Percentiles rank a stretch among this genome's conserved stretches.
Conservation (phyloP, 1,284 basidiomycete species). For the Ustilago loliicola region DNA sequence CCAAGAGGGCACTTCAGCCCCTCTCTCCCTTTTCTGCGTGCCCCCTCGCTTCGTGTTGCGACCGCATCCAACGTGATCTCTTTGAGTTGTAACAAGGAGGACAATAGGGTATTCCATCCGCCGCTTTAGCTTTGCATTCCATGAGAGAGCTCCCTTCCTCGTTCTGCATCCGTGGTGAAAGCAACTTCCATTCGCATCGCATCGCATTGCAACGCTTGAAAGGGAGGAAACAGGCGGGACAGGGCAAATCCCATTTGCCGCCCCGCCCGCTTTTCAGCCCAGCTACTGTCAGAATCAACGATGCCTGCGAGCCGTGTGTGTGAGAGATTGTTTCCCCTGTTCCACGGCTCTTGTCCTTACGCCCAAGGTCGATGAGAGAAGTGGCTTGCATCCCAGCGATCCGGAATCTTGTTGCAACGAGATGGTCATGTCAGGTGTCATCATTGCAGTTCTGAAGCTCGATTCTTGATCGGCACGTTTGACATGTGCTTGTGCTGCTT, state of each 20-base stretch:
- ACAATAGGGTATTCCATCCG: background rate
- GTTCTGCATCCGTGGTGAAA: background rate
- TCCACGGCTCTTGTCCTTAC: background rate
- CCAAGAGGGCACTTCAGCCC: conserved; percentile 5
- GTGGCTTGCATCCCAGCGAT: conserved; percentile 7
- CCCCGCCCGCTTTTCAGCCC: conserved; percentile 8
- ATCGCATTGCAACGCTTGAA: background rate
- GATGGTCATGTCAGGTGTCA: conserved; percentile 13
- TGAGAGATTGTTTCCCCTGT: conserved; percentile 1
- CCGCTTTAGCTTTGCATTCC: conserved; percentile 2
- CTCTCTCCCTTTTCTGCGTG: background rate
- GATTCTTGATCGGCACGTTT: background rate
- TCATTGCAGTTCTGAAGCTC: conserved; percentile 13
- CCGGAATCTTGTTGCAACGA: background rate
- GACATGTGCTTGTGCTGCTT: too few relatives aligned
- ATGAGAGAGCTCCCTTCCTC: background rate
- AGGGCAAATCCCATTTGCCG: background rate
- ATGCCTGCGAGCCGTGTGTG: background rate
- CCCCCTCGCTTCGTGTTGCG: background rate
- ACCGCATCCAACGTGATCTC: background rate
- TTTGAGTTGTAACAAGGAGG: background rate
- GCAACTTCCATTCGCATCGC: conserved; percentile 1
- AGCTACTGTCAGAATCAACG: conserved; percentile 3
- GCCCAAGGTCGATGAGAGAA: background rate
- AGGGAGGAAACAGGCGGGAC: background rate